Base-by-base conservation (phyloP, 2,329 filamentous ascomycete genomes). In the Diaporthe sp. region DNA sequence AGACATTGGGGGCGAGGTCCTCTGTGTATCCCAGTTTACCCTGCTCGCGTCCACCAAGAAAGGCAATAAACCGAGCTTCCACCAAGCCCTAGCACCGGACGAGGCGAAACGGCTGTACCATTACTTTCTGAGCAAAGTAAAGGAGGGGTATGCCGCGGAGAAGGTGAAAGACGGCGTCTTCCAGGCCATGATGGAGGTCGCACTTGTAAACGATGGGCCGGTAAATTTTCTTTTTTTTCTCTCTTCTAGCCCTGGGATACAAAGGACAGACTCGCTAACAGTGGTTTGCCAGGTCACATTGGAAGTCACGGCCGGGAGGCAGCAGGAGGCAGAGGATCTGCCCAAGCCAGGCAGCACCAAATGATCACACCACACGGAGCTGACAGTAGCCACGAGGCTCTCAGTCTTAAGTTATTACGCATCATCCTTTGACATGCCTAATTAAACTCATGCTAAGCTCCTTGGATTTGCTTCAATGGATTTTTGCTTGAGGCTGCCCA, bases 21-120 rank as follows among this genome's bases (percentile, higher is more conserved):
- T 99, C n/a, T 98, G 96, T 83, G 96, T 99, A 61, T 98, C 97
- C 19, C 97, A 99, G 85, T 99, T 99, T 82, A 99, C 97, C 3
- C 90, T 99, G 13, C 89, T 98, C 68, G 97, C 95, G 62, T 94
- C 93, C 61, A 96, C 96, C n/a, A 98, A 96, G 82, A 98, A 98
- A 84, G 96, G 96, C 77, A 96, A 92, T 82, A 98, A 98, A 84
- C 97, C 97, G 46, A 94, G 97, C 83, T 99, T 99, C 80, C 96
- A 98, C 83, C 94, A 94, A 17, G 96, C 97, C 8, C 93, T 96
- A 77, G 91, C 91, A 65, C 93, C 93, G 4, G 91, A 94, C 15
- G 92, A 96, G 74, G 97, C 96, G 34, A 94, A 92, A 80, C 89
- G 89, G 77, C 88, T 98, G 9, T 99, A 98, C 82, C 91, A 96